Evolutionary conservation across 2,329 filamentous ascomycete genomes (phyloP).

Genomic region (Acrocalymma vagum): DNA sequence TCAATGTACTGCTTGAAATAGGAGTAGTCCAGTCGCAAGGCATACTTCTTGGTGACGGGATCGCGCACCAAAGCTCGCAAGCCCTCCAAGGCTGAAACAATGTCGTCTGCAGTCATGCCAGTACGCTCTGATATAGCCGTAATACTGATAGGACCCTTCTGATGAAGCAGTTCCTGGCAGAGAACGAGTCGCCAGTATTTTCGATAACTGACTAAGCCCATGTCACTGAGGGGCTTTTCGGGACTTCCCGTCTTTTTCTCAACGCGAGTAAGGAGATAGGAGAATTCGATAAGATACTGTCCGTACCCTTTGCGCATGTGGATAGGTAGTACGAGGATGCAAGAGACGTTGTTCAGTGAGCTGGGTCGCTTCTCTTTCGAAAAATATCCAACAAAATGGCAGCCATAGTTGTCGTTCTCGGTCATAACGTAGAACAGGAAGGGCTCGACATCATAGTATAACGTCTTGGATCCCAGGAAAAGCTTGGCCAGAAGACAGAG

Average conservation of each 20-base stretch:
- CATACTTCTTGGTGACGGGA: conserved; percentile 86
- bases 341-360: conserved; percentile 96
- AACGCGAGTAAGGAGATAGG: conserved; percentile 91
- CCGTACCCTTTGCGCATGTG: conserved; percentile 98
- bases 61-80: conserved; percentile 89
- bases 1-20: conserved; percentile 89
- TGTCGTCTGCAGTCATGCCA: conserved; percentile 95
- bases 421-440: conserved; percentile 98
- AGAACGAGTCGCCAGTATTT: conserved; percentile 96
- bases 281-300: conserved; percentile 96
- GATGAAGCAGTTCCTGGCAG: conserved; percentile 80
- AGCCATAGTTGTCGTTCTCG: conserved; percentile 89
- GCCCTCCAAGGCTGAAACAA: conserved; percentile 91
- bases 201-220: conserved; percentile 95
- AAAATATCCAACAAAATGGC: conserved; percentile 99
- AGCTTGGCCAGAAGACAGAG: conserved; percentile 94
- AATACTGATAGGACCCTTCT: conserved; percentile 65
- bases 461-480: conserved; percentile 96
- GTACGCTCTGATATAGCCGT: conserved; percentile 82
- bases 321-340: conserved; percentile 93
- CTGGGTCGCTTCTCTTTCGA: conserved; percentile 97
- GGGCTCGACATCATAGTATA: conserved; percentile 97
- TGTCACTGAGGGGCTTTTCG: conserved; percentile 96
- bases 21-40: conserved; percentile 82
- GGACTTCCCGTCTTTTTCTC: conserved; percentile 95